Percentiles rank a stretch among this genome's conserved stretches.
phyloP scores from a whole-genome alignment of 116 monocot species.

The Trichopus zeylanicus region DNA sequence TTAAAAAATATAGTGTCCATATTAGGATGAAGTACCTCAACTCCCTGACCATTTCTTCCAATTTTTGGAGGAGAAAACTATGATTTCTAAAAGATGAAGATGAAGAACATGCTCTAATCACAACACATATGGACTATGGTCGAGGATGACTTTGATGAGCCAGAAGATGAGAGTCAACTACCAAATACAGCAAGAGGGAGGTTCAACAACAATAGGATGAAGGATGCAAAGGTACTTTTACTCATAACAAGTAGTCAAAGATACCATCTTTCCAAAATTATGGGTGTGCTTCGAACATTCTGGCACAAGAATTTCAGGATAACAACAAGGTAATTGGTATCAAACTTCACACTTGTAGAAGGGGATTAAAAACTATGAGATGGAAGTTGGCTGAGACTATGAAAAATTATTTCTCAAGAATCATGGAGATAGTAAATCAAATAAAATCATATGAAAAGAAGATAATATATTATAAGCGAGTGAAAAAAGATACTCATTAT shows the following conservation, averaged over 20 bases:
- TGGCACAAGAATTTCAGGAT: background rate
- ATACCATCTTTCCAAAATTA: background rate
- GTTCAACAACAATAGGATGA: background rate
- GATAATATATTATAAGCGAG: background rate
- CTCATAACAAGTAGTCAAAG: background rate
- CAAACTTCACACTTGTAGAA: background rate
- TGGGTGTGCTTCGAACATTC: background rate
- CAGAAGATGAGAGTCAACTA: background rate
- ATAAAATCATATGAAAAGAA: background rate
- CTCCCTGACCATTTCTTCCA: too few relatives aligned
- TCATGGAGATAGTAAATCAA: background rate
- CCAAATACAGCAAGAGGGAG: background rate
- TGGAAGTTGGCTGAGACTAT: background rate
- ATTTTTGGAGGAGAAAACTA: background rate
- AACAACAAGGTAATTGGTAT: background rate
- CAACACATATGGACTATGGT: background rate
- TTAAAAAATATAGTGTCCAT: too few relatives aligned
- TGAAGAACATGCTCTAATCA: background rate
- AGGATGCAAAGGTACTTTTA: background rate
- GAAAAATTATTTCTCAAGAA: background rate
- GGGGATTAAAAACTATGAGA: background rate
- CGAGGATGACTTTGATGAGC: background rate
- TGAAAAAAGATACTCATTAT: background rate
- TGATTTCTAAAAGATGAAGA: background rate
- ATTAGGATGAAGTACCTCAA: too few relatives aligned